These are phyloP conservation scores for Friedmanniomyces simplex DNA, from an alignment of 495 filamentous ascomycete species.

Conservation along the genomic window DNA sequence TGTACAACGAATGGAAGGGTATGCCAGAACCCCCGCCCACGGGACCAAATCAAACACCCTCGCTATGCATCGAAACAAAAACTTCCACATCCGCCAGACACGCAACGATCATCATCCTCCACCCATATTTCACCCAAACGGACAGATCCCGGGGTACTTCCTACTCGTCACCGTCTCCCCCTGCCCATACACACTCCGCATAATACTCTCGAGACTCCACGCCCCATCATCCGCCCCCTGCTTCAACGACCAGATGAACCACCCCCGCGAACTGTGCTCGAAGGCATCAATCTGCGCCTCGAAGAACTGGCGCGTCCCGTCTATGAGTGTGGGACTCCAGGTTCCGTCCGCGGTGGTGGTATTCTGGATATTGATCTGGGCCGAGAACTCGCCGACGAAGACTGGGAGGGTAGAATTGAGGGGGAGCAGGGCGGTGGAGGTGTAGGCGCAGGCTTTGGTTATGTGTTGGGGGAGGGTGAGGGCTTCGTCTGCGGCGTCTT, in stretches of 20 bases:
- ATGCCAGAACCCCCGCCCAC: too few species aligned
- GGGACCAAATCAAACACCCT: neutral
- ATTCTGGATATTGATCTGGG: slow-evolving; percentile 19
- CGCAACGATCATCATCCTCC: too few species aligned
- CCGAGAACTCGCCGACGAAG: slow-evolving; percentile 36
- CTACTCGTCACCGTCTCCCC: too few species aligned
- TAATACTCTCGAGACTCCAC: neutral
- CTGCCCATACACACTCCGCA: neutral
- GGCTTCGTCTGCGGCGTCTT: slow-evolving; percentile 24
- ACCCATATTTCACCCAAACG: neutral
- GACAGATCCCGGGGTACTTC: neutral
- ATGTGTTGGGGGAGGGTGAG: slow-evolving; percentile 33
- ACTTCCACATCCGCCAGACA: too few species aligned
- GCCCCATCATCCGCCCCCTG: neutral
- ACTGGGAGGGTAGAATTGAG: slow-evolving; percentile 27
- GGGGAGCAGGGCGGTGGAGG: slow-evolving; percentile 12
- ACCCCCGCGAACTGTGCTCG: neutral
- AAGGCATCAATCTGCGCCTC: slow-evolving; percentile 1
- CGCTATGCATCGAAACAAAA: neutral
- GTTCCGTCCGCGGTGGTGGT: neutral
- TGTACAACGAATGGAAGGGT: neutral
- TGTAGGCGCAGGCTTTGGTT: slow-evolving; percentile 29
- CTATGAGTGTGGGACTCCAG: neutral
- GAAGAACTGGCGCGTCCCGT: neutral
- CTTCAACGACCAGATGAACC: slow-evolving; percentile 1